A percentile compares a stretch with the other conserved stretches of the same genome.
phyloP scores from a whole-genome alignment of 2,329 filamentous ascomycete genomes.

The Cordyceps fumosorosea region DNA sequence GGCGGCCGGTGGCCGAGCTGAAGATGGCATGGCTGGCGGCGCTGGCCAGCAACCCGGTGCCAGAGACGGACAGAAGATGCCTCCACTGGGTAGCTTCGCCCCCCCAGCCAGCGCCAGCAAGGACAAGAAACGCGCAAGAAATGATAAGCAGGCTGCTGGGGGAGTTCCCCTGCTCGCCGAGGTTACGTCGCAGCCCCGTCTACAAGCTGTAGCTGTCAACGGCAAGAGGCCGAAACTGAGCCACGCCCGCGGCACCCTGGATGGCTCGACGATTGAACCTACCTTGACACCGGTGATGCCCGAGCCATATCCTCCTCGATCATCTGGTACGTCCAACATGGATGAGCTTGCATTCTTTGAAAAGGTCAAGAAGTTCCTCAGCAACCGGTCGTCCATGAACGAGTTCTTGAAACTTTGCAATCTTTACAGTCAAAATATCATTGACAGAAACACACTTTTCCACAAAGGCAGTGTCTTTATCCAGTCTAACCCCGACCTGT shows the following conservation, averaged over 20 bases:
- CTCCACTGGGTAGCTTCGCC: slow-evolving; percentile 91
- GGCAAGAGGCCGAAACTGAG: slow-evolving; percentile 68
- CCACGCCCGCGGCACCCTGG: slow-evolving; percentile 55
- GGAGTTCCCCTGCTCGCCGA: slow-evolving; percentile 39
- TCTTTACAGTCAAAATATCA: slow-evolving; percentile 85
- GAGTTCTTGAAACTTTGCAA: slow-evolving; percentile 98
- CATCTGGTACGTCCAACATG: slow-evolving; percentile 63
- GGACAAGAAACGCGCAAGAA: slow-evolving; percentile 79
- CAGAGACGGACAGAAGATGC: slow-evolving; percentile 69
- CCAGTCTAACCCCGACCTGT: slow-evolving; percentile 80
- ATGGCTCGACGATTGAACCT: slow-evolving; percentile 65
- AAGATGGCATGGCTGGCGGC: slow-evolving; percentile 39
- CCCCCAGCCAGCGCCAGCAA: slow-evolving; percentile 74
- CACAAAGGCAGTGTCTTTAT: slow-evolving; percentile 82
- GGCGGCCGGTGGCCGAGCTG: slow-evolving; percentile 49
- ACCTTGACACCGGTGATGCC: slow-evolving; percentile 84
- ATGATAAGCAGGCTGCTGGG: slow-evolving; percentile 47
- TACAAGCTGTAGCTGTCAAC: slow-evolving; percentile 27
- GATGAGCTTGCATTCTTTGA: slow-evolving; percentile 95
- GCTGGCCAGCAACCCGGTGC: slow-evolving; percentile 41
- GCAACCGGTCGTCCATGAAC: slow-evolving; percentile 85
- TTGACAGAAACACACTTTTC: slow-evolving; percentile 76
- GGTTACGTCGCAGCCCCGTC: slow-evolving; percentile 31
- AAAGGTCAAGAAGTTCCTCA: slow-evolving; percentile 90
- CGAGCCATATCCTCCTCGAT: slow-evolving; percentile 73